phyloP scores from a whole-genome alignment of 306 rosid genomes.

The Vachellia pachyceras region DNA sequence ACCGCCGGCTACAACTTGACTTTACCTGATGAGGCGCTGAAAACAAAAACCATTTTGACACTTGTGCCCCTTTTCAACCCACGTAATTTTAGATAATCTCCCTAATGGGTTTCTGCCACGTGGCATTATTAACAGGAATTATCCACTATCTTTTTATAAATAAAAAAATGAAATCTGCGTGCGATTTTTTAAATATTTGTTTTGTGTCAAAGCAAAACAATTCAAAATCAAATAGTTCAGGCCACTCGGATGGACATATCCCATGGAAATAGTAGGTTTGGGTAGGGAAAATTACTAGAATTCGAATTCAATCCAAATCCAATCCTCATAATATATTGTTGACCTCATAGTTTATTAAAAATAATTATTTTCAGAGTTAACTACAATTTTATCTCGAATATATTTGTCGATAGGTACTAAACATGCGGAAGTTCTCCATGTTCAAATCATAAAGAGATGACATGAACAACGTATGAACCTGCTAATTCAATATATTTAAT shows the following conservation, averaged over 20 bases:
- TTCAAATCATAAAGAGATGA: too few species aligned
- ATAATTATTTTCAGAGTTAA: too few species aligned
- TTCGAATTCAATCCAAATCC: neutral
- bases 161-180: neutral
- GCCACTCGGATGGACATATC: too few species aligned
- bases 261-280: too few species aligned
- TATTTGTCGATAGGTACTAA: too few species aligned
- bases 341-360: too few species aligned
- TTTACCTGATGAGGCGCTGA: neutral
- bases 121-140: neutral
- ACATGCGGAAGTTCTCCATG: too few species aligned
- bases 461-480: too few species aligned
- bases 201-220: neutral
- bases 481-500: too few species aligned
- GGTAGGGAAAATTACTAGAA: neutral
- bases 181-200: neutral
- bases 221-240: neutral
- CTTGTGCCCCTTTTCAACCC: neutral
- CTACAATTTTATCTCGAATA: too few species aligned
- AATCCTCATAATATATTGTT: too few species aligned
- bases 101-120: neutral
- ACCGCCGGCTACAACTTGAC: conserved; percentile 1
- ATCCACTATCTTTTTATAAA: neutral
- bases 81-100: neutral
- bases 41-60: neutral